Evolutionary conservation across 805 yeast species (phyloP), one percentile per base, ranked within the genome.

Genomic region (Kodamaea fukazawae): DNA sequence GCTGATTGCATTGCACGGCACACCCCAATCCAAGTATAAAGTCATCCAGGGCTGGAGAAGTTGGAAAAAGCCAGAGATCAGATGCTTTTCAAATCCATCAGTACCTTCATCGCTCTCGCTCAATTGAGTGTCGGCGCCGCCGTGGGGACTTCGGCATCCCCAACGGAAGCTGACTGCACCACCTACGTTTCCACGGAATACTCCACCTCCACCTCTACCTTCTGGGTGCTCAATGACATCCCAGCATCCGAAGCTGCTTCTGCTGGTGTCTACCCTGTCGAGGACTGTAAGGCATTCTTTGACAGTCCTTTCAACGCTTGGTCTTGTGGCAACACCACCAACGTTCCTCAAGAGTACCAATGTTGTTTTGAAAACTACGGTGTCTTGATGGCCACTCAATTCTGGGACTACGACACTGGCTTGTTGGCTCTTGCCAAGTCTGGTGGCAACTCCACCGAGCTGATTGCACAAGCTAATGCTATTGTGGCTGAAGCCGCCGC

Each of bases 301-400:
- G 30, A 41, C 31, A 45, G 50, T 29, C 40, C 36, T 4, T 37
- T 32, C 41, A 38, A 44, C 29, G 38, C 47, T 1, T 51, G 36
- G 18, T 44, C 56, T 4, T 52, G 55, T 29, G 44, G 43, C 34
- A 57, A 57, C 45, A 47, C 47, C 13, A 57, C 59, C 10, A 40
- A 28, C 16, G 35, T 47, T 0, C 70, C 66, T 2, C 67, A 78
- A 2, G 64, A 58, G 0, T 81, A 87, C 57, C 56, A 58, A 4
- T 69, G 74, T 43, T 69, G 73, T 40, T 69, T 67, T 46, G 74
- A 69, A 40, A 48, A 55, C 10, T 61, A 63, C 7, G 74, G 74
- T 1, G 54, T 67, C 14, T 50, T 69, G 43, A 54, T 68, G 47
- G 67, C 58, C 41, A 63, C 74, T 7, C 74, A 69, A 47, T 69